A percentile compares a stretch with the other conserved stretches of the same genome.
Conservation (phyloP, 805 yeast genomes). For the Saturnispora galanensis region DNA sequence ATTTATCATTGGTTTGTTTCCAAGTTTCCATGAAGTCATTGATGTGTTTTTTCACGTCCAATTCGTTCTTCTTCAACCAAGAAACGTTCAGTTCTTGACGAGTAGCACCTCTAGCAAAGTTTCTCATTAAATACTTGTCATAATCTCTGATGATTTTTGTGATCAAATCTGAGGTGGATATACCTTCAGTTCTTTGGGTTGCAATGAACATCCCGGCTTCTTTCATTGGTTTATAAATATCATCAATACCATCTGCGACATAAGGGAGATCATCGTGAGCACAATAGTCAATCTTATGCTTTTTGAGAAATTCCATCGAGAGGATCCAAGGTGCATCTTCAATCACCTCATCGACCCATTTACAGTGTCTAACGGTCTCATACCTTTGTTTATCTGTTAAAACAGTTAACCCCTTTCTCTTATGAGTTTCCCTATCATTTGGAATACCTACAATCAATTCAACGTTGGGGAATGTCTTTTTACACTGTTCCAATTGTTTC, state of each 20-base stretch:
- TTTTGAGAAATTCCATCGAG: conserved; percentile 63
- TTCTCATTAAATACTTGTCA: conserved; percentile 93
- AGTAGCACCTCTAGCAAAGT: conserved; percentile 95
- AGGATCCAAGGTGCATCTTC: conserved; percentile 96
- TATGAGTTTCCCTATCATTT: conserved; percentile 82
- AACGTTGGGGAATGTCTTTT: conserved; percentile 80
- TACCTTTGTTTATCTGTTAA: conserved; percentile 78
- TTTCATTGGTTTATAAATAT: conserved; percentile 87
- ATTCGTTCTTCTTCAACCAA: conserved; percentile 94
- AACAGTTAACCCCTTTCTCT: conserved; percentile 87
- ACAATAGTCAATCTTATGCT: conserved; percentile 86
- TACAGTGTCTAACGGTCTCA: conserved; percentile 87
- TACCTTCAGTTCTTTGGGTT: conserved; percentile 95
- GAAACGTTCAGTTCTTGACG: conserved; percentile 93
- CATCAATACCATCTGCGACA: conserved; percentile 80
- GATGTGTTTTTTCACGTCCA: conserved; percentile 86
- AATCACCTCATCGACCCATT: conserved; percentile 96
- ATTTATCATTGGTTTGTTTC: conserved; percentile 59
- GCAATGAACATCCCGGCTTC: conserved; percentile 83
- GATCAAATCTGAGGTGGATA: conserved; percentile 91
- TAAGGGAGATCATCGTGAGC: conserved; percentile 98
- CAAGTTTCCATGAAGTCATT: conserved; percentile 79
- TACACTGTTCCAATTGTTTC: conserved; percentile 96
- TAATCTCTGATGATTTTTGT: conserved; percentile 92
- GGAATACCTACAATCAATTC: conserved; percentile 87